These are phyloP conservation scores for Psilocybe azurescens DNA, from an alignment of 768 basidiomycete genomes.

Conservation along the genomic window DNA sequence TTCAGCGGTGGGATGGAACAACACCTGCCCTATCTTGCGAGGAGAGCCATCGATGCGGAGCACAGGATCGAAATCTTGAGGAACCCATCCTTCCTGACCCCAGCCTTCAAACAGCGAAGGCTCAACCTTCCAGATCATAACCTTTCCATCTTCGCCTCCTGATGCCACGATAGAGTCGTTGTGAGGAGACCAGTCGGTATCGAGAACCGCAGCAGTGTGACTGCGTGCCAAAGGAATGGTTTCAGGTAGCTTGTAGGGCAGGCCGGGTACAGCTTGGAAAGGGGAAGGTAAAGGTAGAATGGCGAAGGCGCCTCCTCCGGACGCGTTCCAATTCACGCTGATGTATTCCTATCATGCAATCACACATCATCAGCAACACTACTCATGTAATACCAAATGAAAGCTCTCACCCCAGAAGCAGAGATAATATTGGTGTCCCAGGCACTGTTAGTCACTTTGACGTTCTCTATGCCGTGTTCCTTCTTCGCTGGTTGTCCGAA, in stretches of 20 bases:
- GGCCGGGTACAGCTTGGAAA: slow-evolving; percentile 53
- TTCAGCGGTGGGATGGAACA: slow-evolving; percentile 91
- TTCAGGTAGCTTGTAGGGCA: slow-evolving; percentile 88
- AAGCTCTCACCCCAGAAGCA: slow-evolving; percentile 74
- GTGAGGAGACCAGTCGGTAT: slow-evolving; percentile 97
- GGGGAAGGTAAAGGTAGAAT: slow-evolving; percentile 87
- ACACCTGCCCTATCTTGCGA: slow-evolving; percentile 92
- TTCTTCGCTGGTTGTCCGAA: slow-evolving; percentile 90
- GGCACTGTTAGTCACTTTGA: slow-evolving; percentile 87
- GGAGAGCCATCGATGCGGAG: slow-evolving; percentile 77
- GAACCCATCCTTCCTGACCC: slow-evolving; percentile 83
- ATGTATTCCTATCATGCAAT: slow-evolving; percentile 70
- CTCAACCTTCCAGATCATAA: slow-evolving; percentile 89
- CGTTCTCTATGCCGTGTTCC: slow-evolving; percentile 79
- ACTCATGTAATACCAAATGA: slow-evolving; percentile 2
- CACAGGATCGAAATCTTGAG: slow-evolving; percentile 87
- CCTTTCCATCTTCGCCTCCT: slow-evolving; percentile 92
- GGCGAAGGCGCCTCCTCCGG: slow-evolving; percentile 94
- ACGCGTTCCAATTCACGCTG: slow-evolving; percentile 93
- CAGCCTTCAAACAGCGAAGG: slow-evolving; percentile 76
- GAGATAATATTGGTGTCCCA: slow-evolving; percentile 96
- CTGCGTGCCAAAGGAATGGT: slow-evolving; percentile 90
- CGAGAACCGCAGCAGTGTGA: slow-evolving; percentile 84
- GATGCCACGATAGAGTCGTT: slow-evolving; percentile 91
- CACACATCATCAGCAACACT: slow-evolving; percentile 2